Percentiles rank a stretch among this genome's conserved stretches.
Conservation (phyloP, 345 rosid species). For the Boechera divaricarpa region DNA sequence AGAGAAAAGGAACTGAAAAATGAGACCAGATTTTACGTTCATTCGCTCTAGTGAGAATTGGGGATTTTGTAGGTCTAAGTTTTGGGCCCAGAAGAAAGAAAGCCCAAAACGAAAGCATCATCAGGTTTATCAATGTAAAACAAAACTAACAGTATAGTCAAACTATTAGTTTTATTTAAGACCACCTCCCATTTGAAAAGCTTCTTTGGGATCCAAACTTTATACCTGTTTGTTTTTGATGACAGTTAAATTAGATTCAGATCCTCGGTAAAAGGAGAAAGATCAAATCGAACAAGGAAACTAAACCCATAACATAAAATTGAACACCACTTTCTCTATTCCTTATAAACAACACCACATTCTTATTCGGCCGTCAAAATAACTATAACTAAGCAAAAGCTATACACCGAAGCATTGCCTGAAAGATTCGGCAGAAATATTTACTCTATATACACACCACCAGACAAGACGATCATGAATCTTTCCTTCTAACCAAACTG, state of each 20-base stretch:
- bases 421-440: constrained; percentile 5
- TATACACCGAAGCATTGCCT: constrained; percentile 32
- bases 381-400: constrained; percentile 31
- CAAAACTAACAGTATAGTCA: too few relatives aligned
- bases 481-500: constrained; percentile 5
- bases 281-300: constrained; percentile 4
- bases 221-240: neutral
- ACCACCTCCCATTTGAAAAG: neutral
- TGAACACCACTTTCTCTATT: neutral
- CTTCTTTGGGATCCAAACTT: neutral
- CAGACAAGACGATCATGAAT: constrained; percentile 17
- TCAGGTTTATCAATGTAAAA: too few relatives aligned
- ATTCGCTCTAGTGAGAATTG: constrained; percentile 12
- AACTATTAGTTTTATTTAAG: too few relatives aligned
- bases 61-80: constrained; percentile 19
- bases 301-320: neutral
- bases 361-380: constrained; percentile 16
- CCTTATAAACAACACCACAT: constrained; percentile 9
- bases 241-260: neutral
- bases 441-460: constrained; percentile 39
- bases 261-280: neutral
- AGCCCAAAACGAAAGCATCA: neutral
- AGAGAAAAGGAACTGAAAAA: constrained; percentile 31
- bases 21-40: constrained; percentile 22
- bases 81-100: neutral